A percentile compares a stretch with the other conserved stretches of the same genome.
Evolutionary conservation across 1,284 basidiomycete species (phyloP).

Genomic region (Ustilago lituana): DNA sequence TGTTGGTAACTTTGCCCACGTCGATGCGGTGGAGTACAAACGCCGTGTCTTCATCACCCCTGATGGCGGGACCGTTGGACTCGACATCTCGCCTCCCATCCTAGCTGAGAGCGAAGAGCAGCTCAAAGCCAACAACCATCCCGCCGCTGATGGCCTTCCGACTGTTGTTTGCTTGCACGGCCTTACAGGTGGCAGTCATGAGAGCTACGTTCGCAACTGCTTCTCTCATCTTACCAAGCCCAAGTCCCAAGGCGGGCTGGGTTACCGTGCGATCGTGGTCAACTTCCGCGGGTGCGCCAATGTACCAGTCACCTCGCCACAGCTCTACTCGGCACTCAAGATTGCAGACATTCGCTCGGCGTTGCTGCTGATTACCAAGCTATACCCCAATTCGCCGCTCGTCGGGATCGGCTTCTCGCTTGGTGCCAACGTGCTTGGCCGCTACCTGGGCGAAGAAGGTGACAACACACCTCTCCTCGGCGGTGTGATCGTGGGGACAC

Average conservation of each 20-base stretch:
- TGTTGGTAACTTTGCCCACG: slow-evolving; percentile 45
- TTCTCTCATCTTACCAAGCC: slow-evolving; percentile 57
- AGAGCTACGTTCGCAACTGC: slow-evolving; percentile 63
- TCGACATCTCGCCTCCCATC: slow-evolving; percentile 57
- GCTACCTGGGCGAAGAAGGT: slow-evolving; percentile 88
- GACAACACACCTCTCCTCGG: slow-evolving; percentile 75
- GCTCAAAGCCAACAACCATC: slow-evolving; percentile 15
- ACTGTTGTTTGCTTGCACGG: slow-evolving; percentile 64
- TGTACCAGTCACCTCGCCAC: slow-evolving; percentile 76
- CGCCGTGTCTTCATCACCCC: slow-evolving; percentile 59
- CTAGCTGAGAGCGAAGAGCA: slow-evolving; percentile 36
- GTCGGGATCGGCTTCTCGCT: slow-evolving; percentile 92
- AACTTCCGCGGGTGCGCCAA: slow-evolving; percentile 90
- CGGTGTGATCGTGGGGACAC: slow-evolving; percentile 81
- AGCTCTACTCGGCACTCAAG: slow-evolving; percentile 81
- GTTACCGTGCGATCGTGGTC: slow-evolving; percentile 70
- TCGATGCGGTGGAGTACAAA: slow-evolving; percentile 59
- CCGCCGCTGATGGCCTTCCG: slow-evolving; percentile 32
- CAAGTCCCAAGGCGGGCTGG: slow-evolving; percentile 69
- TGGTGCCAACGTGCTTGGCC: slow-evolving; percentile 89
- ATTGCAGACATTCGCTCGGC: slow-evolving; percentile 87
- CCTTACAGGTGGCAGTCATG: slow-evolving; percentile 64
- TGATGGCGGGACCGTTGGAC: slow-evolving; percentile 61
- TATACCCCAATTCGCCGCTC: slow-evolving; percentile 82
- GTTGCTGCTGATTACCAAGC: slow-evolving; percentile 78